Evolutionary conservation across 768 basidiomycete genomes (phyloP), one percentile per base, ranked within the genome.

Genomic region (Lactarius sanguifluus): DNA sequence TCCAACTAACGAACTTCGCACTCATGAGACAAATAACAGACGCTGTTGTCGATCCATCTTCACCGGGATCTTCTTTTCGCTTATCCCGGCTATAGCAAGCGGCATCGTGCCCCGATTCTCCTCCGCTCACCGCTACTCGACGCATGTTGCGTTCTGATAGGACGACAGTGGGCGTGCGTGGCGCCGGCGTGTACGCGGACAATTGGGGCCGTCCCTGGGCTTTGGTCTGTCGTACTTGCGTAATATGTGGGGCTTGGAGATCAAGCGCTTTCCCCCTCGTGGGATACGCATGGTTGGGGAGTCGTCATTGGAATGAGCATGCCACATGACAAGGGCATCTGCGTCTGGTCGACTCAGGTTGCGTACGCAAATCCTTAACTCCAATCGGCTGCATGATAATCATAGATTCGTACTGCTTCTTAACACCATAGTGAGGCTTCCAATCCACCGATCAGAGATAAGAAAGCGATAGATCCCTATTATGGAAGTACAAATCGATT

Each of bases 401-500:
- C 28, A 5, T 59, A 18, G 7, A 10, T 8, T 16, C 32, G 23
- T 50, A 13, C 32, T 43, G 34, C 28, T 18, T 60, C 45, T 47
- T 30, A n/a, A 16, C 6, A 30, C 38, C 20, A 15, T 30, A 15
- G 15, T 30, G 13, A 13, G 12, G 3, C 57, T 36, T 59, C 57
- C 16, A 43, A 50, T 34, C 61, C 23, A 16, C 30, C 16, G 36
- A n/a, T 50, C 30, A 52, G 57, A 59, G 57, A 56, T 40, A 32
- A 59, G 36, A 59, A 38, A 47, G 40, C 18, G 12, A 23, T n/a
- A 34, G 34, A 3, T 5, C 5, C 23, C 28, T 10, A 15, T 23
- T 23, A 30, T 58, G 34, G 41, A 56, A 50, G 34, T 67, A 67
- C 66, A 67, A 67, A 67, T 64, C 66, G 58, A 67, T 67, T 67